Percentiles rank a stretch among this genome's conserved stretches.
These are phyloP conservation scores for Ilex paraguariensis DNA, from an alignment of 305 asterid species.

Conservation along the genomic window DNA sequence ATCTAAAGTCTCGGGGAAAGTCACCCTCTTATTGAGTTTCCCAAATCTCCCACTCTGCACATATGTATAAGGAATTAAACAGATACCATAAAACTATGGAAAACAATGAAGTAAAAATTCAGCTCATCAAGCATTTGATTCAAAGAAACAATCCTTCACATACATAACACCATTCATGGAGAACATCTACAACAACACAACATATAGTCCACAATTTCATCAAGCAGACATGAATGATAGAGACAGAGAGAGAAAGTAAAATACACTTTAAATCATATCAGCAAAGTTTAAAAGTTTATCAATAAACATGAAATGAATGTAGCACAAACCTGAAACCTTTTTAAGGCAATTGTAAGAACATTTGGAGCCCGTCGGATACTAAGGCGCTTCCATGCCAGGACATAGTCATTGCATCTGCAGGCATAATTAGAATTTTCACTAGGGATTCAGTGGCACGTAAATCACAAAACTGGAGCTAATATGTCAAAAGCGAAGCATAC, in stretches of 20 bases:
- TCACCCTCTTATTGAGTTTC: conserved; percentile 88
- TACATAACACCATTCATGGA: too few species aligned
- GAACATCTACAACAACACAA: too few species aligned
- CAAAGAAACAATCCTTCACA: too few species aligned
- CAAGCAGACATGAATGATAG: too few species aligned
- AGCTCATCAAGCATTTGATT: too few species aligned
- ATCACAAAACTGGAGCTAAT: not conserved
- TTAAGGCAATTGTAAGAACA: conserved; percentile 93
- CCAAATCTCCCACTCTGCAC: conserved; percentile 95
- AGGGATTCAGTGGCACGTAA: not conserved
- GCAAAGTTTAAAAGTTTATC: not conserved
- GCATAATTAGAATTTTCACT: conserved; percentile 20
- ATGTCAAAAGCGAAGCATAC: too few species aligned
- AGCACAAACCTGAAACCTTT: conserved; percentile 85
- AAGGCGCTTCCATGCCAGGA: conserved; percentile 93
- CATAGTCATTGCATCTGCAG: conserved; percentile 94
- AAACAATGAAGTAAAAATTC: conserved; percentile 7
- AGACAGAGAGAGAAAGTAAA: not conserved
- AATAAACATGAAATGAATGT: not conserved
- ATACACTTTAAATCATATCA: not conserved
- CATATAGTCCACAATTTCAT: too few species aligned
- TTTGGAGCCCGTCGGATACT: conserved; percentile 72
- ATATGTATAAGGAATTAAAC: conserved; percentile 10
- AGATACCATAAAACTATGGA: conserved; percentile 2
- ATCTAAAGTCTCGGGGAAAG: conserved; percentile 78